These are phyloP conservation scores for Pseudocercospora fijiensis DNA, from an alignment of 2,329 filamentous ascomycete genomes.

Conservation along the genomic window DNA sequence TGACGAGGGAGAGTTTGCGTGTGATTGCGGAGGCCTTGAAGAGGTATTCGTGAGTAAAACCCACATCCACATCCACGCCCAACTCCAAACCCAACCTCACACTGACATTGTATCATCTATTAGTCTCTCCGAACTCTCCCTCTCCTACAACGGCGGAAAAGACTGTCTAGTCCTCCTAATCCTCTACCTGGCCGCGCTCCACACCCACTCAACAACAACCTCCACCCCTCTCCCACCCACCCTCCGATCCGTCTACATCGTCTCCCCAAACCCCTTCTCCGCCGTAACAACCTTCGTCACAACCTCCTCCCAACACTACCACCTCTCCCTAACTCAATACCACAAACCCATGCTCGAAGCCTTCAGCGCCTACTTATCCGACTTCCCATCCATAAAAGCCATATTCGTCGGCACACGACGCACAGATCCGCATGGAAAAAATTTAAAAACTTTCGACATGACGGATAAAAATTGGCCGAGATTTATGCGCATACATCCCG, in stretches of 20 bases:
- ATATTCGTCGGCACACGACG: conserved; percentile 85
- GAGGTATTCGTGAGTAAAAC: conserved; percentile 63
- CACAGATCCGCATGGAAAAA: conserved; percentile 85
- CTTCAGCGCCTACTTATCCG: conserved; percentile 72
- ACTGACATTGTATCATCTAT: conserved; percentile 45
- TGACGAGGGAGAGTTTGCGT: conserved; percentile 68
- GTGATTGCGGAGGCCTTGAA: conserved; percentile 74
- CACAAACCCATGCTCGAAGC: conserved; percentile 76
- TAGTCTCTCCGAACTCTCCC: conserved; percentile 74
- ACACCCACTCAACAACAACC: conserved; percentile 35
- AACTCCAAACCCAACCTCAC: not conserved
- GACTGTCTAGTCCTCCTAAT: conserved; percentile 92
- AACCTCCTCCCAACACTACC: conserved; percentile 64
- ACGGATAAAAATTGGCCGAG: conserved; percentile 88
- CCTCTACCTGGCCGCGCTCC: conserved; percentile 70
- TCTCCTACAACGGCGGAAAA: conserved; percentile 97
- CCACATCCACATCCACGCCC: not conserved
- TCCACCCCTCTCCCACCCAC: conserved; percentile 42
- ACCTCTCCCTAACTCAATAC: conserved; percentile 65
- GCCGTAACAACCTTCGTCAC: conserved; percentile 84
- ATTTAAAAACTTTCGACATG: conserved; percentile 75
- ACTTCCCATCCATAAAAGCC: conserved; percentile 65
- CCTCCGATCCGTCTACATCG: conserved; percentile 87
- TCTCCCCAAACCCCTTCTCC: conserved; percentile 77
- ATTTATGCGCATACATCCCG: conserved; percentile 90